Base-by-base conservation (phyloP, 1,284 basidiomycete genomes). In the Rhodotorula sp. region DNA sequence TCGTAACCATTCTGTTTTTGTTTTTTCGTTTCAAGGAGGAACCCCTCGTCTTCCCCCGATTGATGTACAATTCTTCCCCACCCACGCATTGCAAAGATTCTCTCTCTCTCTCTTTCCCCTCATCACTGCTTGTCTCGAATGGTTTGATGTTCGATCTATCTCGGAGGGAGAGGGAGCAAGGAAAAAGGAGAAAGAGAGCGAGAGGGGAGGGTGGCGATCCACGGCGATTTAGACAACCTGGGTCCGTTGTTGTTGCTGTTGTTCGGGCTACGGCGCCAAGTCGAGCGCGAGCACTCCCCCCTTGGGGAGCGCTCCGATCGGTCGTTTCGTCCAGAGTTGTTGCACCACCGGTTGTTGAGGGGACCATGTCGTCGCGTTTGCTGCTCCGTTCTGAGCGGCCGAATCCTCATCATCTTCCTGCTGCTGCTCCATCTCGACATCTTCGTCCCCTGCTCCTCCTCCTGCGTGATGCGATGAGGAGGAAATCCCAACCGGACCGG, bases 321-420 rank as follows among this genome's bases (percentile, higher is more conserved):
- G 77, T 37, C 74, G 66, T 3, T 60, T 44, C 33, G 58, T 68
- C 76, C 76, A 77, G 22, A 54, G 15, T 18, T 54, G 53, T 26
- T 29, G 17, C n/a, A n/a, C n/a, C n/a, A n/a, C n/a, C n/a, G n/a
- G n/a, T 6, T 26, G 53, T 26, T 29, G n/a, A 10, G 3, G 29
- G 12, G 53, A 17, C n/a, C 10, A 1, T 3, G 6, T 3, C 15
- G 7, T 18, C n/a, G 24, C 53, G 53, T 26, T 24, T 7, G 46
- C 20, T 5, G 46, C 22, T 24, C 49, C 24, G 8, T 24, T 51
- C 4, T 22, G 10, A 22, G 10, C 24, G 22, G 7, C n/a, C 49
- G 49, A n/a, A 51, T 12, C 22, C 49, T 53, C 53, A 29, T 18
- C n/a, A 26, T n/a, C 51, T 22, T 18, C 51, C 22, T 26, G 51